A percentile compares a stretch with the other conserved stretches of the same genome.
phyloP scores from a whole-genome alignment of 106 monocot species.

The Allium sativum region DNA sequence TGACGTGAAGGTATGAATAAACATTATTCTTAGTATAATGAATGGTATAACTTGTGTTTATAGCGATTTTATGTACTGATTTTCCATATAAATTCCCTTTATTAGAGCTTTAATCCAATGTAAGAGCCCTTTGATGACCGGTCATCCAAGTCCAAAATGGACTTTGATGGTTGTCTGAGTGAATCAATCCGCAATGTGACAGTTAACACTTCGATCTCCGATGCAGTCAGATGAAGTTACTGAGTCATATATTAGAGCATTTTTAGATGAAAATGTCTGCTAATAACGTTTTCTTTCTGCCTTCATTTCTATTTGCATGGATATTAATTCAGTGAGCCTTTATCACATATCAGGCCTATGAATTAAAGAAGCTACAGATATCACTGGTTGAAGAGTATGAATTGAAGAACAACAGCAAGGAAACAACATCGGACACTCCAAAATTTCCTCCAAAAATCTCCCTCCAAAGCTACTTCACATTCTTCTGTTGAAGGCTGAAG shows the following conservation, averaged over 20 bases:
- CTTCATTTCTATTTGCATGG: not conserved
- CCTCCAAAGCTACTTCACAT: slow-evolving; percentile 17
- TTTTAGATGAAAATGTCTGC: slow-evolving; percentile 84
- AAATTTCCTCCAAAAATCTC: slow-evolving; percentile 57
- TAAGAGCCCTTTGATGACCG: slow-evolving; percentile 76
- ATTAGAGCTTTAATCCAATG: slow-evolving; percentile 84
- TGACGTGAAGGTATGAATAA: slow-evolving; percentile 13
- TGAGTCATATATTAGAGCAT: slow-evolving; percentile 79
- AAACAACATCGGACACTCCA: slow-evolving; percentile 22
- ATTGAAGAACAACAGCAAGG: slow-evolving; percentile 22
- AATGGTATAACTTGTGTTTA: too few species aligned
- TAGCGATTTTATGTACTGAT: too few species aligned
- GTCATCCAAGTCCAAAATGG: slow-evolving; percentile 40
- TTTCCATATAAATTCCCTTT: not conserved
- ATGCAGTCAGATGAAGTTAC: slow-evolving; percentile 70
- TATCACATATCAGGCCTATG: slow-evolving; percentile 51
- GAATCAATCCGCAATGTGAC: slow-evolving; percentile 15
- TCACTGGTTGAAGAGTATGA: slow-evolving; percentile 81
- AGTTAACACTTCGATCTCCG: slow-evolving; percentile 56
- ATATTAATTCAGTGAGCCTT: too few species aligned
- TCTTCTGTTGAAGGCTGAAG: slow-evolving; percentile 23
- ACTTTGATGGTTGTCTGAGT: slow-evolving; percentile 10
- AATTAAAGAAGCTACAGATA: slow-evolving; percentile 91
- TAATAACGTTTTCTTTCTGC: not conserved
- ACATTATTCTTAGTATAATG: too few species aligned